Evolutionary conservation across 1,284 basidiomycete genomes (phyloP).

Genomic region (Phaffia rhodozyma): DNA sequence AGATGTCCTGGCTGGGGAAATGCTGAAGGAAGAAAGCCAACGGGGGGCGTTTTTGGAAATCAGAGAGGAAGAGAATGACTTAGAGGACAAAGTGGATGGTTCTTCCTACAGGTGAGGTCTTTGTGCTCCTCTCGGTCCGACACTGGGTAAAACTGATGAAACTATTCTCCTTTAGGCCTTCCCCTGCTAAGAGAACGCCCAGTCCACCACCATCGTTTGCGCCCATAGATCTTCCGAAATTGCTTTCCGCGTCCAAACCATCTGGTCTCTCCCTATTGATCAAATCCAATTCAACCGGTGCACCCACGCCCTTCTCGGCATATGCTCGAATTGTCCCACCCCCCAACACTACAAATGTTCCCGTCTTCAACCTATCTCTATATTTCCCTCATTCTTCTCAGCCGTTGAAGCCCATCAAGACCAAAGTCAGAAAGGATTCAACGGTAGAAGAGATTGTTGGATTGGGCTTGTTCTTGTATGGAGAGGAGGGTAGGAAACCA

Average conservation of each 20-base stretch:
- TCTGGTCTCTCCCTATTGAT: constrained; percentile 36
- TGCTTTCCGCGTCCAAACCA: constrained; percentile 30
- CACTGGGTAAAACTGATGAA: too few species aligned
- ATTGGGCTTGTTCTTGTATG: constrained; percentile 78
- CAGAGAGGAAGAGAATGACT: constrained; percentile 44
- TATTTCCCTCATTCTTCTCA: constrained; percentile 75
- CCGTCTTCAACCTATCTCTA: constrained; percentile 51
- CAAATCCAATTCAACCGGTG: constrained; percentile 32
- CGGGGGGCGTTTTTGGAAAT: constrained; percentile 35
- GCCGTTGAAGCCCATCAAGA: constrained; percentile 41
- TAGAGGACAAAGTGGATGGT: constrained; percentile 43
- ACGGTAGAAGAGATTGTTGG: constrained; percentile 93
- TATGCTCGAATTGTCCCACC: constrained; percentile 6
- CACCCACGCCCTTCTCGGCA: constrained; percentile 3
- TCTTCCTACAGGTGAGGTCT: background rate
- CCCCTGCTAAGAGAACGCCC: background rate
- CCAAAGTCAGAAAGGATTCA: constrained; percentile 70
- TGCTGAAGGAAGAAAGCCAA: background rate
- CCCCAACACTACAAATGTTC: constrained; percentile 21
- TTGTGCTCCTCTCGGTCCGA: too few species aligned
- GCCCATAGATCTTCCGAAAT: constrained; percentile 29
- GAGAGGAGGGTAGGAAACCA: constrained; percentile 74
- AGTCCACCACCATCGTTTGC: constrained; percentile 27
- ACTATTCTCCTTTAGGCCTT: background rate
- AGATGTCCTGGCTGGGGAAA: constrained; percentile 14